A percentile compares a stretch with the other conserved stretches of the same genome.
These are phyloP conservation scores for Lodderomyces oxycetoniae DNA, from an alignment of 1,139 yeast species.

Conservation along the genomic window DNA sequence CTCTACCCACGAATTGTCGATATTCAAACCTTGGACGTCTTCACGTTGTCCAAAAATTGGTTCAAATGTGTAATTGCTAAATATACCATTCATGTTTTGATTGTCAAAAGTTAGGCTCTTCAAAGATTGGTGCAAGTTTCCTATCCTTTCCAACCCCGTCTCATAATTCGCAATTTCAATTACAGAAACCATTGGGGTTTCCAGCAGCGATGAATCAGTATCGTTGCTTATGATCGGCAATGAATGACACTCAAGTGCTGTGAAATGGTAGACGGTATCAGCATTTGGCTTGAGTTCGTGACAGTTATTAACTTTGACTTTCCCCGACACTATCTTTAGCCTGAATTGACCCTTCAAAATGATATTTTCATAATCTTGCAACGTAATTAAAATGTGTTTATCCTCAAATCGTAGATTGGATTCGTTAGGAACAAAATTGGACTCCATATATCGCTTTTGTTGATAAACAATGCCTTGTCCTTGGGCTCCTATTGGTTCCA, in stretches of 20 bases:
- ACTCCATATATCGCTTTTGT: slow-evolving; percentile 13
- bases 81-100: slow-evolving; percentile 15
- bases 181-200: no score
- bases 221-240: slow-evolving; percentile 47
- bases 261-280: slow-evolving; percentile 22
- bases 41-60: slow-evolving; percentile 25
- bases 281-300: slow-evolving; percentile 37
- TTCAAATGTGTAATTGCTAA: slow-evolving; percentile 31
- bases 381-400: slow-evolving; percentile 35
- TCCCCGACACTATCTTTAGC: slow-evolving; percentile 55
- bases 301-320: slow-evolving; percentile 49
- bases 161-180: slow-evolving; percentile 31
- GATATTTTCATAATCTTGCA: slow-evolving; percentile 44
- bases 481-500: neutral
- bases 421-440: slow-evolving; percentile 31
- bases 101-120: slow-evolving; percentile 28
- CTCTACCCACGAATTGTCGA: slow-evolving; percentile 21
- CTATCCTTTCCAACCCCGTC: slow-evolving; percentile 48
- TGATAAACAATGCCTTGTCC: slow-evolving; percentile 7
- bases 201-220: neutral
- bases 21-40: slow-evolving; percentile 22
- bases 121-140: slow-evolving; percentile 45
- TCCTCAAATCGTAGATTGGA: slow-evolving; percentile 33
- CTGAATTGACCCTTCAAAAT: slow-evolving; percentile 56
- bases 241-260: slow-evolving; percentile 52